Evolutionary conservation across 192 early-diverging fungal genomes (phyloP), one percentile per base, ranked within the genome.

Genomic region (Ramicandelaber brevisporus): DNA sequence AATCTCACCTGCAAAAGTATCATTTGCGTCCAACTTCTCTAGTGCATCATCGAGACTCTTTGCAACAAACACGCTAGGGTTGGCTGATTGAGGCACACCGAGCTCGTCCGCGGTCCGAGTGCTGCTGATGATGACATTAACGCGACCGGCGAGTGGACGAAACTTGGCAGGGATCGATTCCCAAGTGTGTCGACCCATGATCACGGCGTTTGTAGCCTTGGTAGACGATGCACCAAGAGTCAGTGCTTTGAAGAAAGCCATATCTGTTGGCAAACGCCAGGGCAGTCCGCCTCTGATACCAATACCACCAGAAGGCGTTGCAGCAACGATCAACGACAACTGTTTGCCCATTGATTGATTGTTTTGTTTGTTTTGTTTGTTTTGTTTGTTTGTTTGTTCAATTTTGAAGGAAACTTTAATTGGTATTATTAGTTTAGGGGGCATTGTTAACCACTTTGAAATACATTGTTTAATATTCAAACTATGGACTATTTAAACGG

Each of bases 171-270:
- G 92, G 26, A 98, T 80, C 2, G 74, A 79, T 39, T 88, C 79
- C 86, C 88, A 98, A 11, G 84, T 89, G 12, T 54, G 50, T 24
- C 86, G 63, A 24, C 92, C 92, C 81, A 98, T 84, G 38, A 98
- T 78, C 24, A 81, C 76, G 0, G 70, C 75, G 46, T 97, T 97
- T 37, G 49, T 48, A 7, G 15, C 20, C 26, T 23, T 14, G 11
- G 33, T 24, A 0, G 21, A 21, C 11, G 37, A 34, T 3, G 62
- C 27, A 13, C 17, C 30, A 5, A 48, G 61, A 3, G 89, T 86
- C 8, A 81, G 42, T 9, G 38, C 30, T 24, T 55, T 58, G 42
- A 97, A 97, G 47, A 64, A 88, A 10, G 46, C 50, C 73, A 90
- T 73, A 44, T 97, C 92, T 24, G 58, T 64, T 17, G 50, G 61